Evolutionary conservation across 208 protist genomes (phyloP).

Genomic region (Trypanosoma melophagium): DNA sequence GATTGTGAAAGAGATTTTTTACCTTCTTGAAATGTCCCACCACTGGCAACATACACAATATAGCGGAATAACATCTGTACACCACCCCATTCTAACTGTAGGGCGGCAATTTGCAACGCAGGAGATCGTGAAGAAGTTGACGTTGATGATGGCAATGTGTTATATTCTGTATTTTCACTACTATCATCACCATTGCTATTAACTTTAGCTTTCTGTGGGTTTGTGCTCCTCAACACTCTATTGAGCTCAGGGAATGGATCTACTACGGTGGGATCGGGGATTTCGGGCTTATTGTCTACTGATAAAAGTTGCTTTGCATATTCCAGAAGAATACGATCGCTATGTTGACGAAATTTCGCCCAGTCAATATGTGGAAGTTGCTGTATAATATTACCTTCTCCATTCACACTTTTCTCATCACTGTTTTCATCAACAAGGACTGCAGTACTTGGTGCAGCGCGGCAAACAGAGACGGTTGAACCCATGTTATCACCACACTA

Average conservation of each 20-base stretch:
- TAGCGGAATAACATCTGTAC: slow-evolving; percentile 10
- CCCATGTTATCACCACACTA: no score
- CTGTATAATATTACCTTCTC: background rate
- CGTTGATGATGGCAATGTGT: no score
- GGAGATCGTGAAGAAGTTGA: background rate
- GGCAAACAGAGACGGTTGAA: no score
- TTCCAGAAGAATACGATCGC: background rate
- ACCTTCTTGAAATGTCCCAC: background rate
- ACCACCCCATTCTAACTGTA: slow-evolving; percentile 11
- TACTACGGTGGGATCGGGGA: no score
- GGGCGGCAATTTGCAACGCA: background rate
- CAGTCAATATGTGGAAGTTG: slow-evolving; percentile 4
- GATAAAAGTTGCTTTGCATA: background rate
- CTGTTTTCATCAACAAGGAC: background rate
- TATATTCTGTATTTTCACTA: no score
- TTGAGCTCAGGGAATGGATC: no score
- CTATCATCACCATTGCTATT: no score
- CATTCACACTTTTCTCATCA: background rate
- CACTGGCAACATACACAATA: slow-evolving; percentile 15
- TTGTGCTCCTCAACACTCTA: no score
- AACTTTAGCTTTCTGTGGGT: no score
- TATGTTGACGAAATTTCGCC: background rate
- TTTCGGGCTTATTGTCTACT: no score
- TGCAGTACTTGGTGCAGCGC: no score
- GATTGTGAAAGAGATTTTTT: no score